phyloP scores from a whole-genome alignment of 2,329 filamentous ascomycete species.

The Botryotinia calthae region DNA sequence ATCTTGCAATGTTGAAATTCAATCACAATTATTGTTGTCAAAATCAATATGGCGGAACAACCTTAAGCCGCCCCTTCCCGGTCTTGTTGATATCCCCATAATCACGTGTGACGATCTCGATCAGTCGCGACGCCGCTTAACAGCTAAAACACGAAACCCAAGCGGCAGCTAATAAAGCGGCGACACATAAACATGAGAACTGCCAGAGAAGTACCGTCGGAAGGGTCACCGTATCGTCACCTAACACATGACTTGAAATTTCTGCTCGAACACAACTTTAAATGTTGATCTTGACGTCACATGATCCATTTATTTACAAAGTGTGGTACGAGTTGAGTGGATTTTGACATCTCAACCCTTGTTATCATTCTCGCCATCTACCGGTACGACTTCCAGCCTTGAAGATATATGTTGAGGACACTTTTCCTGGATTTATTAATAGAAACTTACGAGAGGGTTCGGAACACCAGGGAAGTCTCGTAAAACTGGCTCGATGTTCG shows the following conservation, averaged over 20 bases:
- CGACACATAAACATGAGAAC: neutral
- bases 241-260: neutral
- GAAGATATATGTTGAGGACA: neutral
- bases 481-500: neutral
- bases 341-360: neutral
- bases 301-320: neutral
- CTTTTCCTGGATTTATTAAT: slow-evolving; percentile 9
- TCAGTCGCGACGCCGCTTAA: neutral
- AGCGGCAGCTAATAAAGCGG: neutral
- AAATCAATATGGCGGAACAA: slow-evolving; percentile 9
- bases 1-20: neutral
- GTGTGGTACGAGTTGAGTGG: neutral
- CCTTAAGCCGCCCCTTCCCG: neutral
- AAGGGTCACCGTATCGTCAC: neutral
- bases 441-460: neutral
- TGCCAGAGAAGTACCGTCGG: neutral
- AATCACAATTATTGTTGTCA: slow-evolving; percentile 6
- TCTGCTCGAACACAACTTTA: neutral
- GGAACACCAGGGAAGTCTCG: neutral
- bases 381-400: neutral
- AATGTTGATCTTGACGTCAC: neutral
- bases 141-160: neutral
- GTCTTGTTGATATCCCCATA: neutral
- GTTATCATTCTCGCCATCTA: neutral
- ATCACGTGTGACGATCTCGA: neutral